Evolutionary conservation across 108 stramenopile species (phyloP), one percentile per base, ranked within the genome.

Genomic region (Cyclotella sp.): DNA sequence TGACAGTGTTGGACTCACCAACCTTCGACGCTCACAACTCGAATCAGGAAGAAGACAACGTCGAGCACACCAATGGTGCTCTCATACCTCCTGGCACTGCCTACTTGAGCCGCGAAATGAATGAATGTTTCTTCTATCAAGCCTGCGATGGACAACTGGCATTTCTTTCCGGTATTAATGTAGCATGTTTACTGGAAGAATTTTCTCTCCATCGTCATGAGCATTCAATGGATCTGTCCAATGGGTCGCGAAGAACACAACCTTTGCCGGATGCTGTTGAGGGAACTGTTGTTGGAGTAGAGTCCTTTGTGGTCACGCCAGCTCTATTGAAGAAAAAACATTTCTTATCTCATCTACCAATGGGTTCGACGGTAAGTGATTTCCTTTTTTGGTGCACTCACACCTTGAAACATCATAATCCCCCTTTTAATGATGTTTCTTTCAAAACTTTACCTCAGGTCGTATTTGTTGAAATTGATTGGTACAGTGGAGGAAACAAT

Each of bases 141-240:
- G 73, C 90, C 10, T 84, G 79, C 68, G 90, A 95, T 73, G 94
- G 94, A 15, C 89, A 89, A 72, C 65, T 87, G 12, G 83, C 79
- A 42, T 95, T 90, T 77, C 71, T 95, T 9, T 87, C 82, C 55
- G 86, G 90, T 0, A 87, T 95, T 79, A 90, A 95, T 75, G 84
- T 92, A 73, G 82, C 77, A 0, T 95, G 90, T 77, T 67, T 95
- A 19, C 51, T 68, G 24, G 16, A 83, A 9, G 94, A 95, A 63
- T 95, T 91, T 70, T 81, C 84, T 29, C 70, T 78, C 18, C 41
- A 67, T 47, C 14, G 58, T 12, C 19, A 15, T 27, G 12, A 44
- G 14, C 47, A 63, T 55, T 52, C 19, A 16, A 73, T 27, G 4
- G 60, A 52, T 47, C 55, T 51, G 24, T 49, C 11, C 3, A 68